Conservation (phyloP, 495 filamentous ascomycete species). For the Daldinia concentrica region DNA sequence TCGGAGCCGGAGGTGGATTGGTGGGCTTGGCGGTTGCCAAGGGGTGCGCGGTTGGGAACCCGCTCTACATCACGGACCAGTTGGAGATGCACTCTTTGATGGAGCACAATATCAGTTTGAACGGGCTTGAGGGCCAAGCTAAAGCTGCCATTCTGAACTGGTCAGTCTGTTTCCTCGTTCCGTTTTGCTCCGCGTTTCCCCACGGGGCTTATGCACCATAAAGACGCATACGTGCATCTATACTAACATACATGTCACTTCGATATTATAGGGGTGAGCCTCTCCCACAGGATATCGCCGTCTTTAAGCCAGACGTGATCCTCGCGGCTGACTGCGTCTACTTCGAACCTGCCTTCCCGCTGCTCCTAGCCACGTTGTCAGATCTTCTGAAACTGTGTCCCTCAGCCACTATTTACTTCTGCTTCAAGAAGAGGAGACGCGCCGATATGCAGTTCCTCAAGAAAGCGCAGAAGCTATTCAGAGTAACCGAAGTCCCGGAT, state of each 20-base stretch:
- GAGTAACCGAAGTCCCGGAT: constrained; percentile 69
- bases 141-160: constrained; percentile 77
- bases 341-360: constrained; percentile 92
- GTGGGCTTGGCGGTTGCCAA: constrained; percentile 77
- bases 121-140: constrained; percentile 69
- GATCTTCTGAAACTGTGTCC: constrained; percentile 64
- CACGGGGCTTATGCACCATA: neutral
- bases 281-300: constrained; percentile 56
- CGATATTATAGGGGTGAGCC: constrained; percentile 61
- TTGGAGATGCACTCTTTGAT: constrained; percentile 83
- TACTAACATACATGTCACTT: constrained; percentile 18
- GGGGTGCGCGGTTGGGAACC: constrained; percentile 60
- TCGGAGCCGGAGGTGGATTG: constrained; percentile 91
- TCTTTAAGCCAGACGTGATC: constrained; percentile 73
- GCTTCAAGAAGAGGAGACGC: constrained; percentile 87
- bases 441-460: constrained; percentile 79
- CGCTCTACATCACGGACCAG: constrained; percentile 85
- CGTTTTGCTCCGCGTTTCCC: neutral
- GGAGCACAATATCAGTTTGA: constrained; percentile 82
- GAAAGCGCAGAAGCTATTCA: constrained; percentile 69
- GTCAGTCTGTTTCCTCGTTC: constrained; percentile 57
- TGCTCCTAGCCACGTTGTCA: constrained; percentile 80
- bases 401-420: constrained; percentile 83
- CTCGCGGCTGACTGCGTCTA: constrained; percentile 97
- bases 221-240: constrained; percentile 23